These are phyloP conservation scores for Aechmea fasciata DNA, from an alignment of 176 grass and related monocot genomes.

Conservation along the genomic window DNA sequence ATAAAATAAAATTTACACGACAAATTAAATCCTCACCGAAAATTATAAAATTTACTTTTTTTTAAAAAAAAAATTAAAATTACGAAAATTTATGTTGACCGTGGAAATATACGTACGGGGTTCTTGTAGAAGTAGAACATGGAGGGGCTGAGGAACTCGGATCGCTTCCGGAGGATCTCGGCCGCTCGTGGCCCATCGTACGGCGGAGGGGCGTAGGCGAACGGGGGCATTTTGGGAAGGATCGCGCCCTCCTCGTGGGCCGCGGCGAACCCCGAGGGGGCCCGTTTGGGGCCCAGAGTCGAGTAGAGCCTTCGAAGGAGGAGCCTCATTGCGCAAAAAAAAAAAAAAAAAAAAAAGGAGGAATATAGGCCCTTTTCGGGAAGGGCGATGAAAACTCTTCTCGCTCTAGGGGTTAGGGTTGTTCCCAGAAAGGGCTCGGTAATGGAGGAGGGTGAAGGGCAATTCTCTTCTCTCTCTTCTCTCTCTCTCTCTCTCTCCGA, in stretches of 20 bases:
- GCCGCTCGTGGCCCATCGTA: constrained; percentile 64
- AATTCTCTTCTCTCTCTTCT: no score
- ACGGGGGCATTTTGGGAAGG: constrained; percentile 51
- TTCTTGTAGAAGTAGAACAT: constrained; percentile 78
- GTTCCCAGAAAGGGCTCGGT: no score
- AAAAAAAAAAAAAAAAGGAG: no score
- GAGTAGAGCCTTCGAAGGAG: constrained; percentile 37
- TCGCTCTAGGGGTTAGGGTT: no score
- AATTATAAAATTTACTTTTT: not conserved
- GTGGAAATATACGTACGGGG: constrained; percentile 41
- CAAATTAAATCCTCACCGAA: not conserved
- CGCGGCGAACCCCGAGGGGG: constrained; percentile 15
- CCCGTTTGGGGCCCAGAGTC: constrained; percentile 23
- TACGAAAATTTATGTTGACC: not conserved
- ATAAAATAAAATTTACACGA: not conserved
- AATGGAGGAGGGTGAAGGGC: no score
- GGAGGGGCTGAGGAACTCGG: constrained; percentile 81
- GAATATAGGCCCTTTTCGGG: no score
- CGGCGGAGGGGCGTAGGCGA: constrained; percentile 63
- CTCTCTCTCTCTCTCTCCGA: no score
- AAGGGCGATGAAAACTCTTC: no score
- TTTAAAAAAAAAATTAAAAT: not conserved
- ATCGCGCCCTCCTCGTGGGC: constrained; percentile 19
- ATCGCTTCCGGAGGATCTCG: constrained; percentile 65
- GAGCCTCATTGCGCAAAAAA: constrained; percentile 2